These are phyloP conservation scores for Hemileia vastatrix DNA, from an alignment of 1,284 basidiomycete species.

Conservation along the genomic window DNA sequence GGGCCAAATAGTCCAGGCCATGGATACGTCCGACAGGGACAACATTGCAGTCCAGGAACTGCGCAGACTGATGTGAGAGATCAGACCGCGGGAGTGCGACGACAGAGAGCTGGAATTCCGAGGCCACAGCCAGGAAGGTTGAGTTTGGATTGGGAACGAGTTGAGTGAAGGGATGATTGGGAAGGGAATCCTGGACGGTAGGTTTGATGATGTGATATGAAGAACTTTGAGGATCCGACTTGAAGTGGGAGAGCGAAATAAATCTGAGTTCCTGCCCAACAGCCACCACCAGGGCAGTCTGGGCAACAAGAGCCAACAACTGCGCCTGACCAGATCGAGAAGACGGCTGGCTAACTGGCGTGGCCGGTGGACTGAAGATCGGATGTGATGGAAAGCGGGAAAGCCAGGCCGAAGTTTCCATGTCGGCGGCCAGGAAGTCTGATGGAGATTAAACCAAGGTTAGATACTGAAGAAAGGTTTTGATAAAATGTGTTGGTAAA, in stretches of 20 bases:
- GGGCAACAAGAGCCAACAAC: too few species aligned
- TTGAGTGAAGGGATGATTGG: background rate
- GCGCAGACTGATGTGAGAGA: background rate
- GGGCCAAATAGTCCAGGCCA: too few species aligned
- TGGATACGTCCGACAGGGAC: background rate
- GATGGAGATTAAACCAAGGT: too few species aligned
- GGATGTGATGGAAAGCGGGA: background rate
- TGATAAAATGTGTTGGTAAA: too few species aligned
- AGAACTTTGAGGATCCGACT: background rate
- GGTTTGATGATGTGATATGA: constrained; percentile 4
- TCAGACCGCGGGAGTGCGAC: constrained; percentile 12
- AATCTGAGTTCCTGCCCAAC: constrained; percentile 1
- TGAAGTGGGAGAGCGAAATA: constrained; percentile 1
- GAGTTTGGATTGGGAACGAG: constrained; percentile 10
- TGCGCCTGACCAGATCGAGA: too few species aligned
- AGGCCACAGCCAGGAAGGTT: constrained; percentile 7
- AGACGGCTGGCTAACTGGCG: background rate
- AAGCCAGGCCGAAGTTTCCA: too few species aligned
- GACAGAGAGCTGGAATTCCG: constrained; percentile 3
- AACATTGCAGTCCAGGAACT: constrained; percentile 8
- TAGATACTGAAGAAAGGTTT: too few species aligned
- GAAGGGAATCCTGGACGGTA: background rate
- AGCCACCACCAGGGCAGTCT: background rate
- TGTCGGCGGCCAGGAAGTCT: too few species aligned
- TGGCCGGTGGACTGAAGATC: background rate